Percentiles rank a stretch among this genome's conserved stretches.
Conservation (phyloP, 73 alveolate genomes). For the Paramecium primaurelia region DNA sequence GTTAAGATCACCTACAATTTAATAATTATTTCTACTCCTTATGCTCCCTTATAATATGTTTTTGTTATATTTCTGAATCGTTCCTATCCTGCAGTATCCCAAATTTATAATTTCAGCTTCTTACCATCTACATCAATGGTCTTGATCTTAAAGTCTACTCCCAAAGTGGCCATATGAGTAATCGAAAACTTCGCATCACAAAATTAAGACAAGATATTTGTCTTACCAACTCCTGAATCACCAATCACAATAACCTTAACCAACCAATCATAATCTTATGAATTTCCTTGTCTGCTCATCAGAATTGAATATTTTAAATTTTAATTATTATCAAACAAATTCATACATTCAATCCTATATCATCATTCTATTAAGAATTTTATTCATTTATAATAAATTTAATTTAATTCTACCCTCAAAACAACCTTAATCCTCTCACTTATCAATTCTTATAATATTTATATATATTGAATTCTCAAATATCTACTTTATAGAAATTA, state of each 20-base stretch:
- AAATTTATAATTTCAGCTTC: slow-evolving; percentile 61
- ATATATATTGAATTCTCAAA: too few relatives aligned
- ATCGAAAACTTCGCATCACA: slow-evolving; percentile 67
- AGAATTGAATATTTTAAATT: slow-evolving; percentile 5
- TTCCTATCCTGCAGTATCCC: slow-evolving; percentile 67
- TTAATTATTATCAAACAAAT: background rate
- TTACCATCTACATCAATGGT: slow-evolving; percentile 68
- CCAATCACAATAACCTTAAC: slow-evolving; percentile 63
- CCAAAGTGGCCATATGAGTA: slow-evolving; percentile 68
- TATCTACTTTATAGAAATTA: too few relatives aligned
- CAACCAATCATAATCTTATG: slow-evolving; percentile 55
- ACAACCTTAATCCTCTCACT: too few relatives aligned
- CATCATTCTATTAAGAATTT: background rate
- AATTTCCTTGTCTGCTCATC: background rate
- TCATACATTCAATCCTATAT: background rate
- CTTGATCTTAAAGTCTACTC: slow-evolving; percentile 68
- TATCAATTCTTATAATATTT: too few relatives aligned
- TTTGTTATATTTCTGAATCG: slow-evolving; percentile 58
- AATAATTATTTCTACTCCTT: slow-evolving; percentile 20
- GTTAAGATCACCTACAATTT: slow-evolving; percentile 52
- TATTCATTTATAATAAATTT: background rate
- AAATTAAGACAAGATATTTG: slow-evolving; percentile 62
- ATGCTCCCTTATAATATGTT: slow-evolving; percentile 60
- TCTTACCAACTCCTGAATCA: slow-evolving; percentile 68
- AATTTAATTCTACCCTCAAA: background rate